Conservation (phyloP, 768 basidiomycete species). For the Inosperma sp. region DNA sequence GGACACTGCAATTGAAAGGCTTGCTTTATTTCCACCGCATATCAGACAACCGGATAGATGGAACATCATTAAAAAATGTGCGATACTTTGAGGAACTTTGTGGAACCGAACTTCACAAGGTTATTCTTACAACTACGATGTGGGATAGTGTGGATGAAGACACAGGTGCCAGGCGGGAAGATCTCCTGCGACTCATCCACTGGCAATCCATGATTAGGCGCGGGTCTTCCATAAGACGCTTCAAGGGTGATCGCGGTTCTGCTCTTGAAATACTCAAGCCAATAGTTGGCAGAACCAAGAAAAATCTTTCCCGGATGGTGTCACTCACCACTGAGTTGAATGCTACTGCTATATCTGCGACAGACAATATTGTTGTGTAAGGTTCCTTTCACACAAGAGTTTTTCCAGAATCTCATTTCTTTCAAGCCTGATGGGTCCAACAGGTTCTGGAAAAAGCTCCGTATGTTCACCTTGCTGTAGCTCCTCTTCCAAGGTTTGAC, state of each 20-base stretch:
- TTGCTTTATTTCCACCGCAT: conserved; percentile 42
- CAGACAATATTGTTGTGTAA: too few species aligned
- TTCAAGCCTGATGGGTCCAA: conserved; percentile 28
- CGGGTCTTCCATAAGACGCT: not conserved
- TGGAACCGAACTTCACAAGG: conserved; percentile 40
- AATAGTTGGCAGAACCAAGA: too few species aligned
- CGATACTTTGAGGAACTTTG: conserved; percentile 43
- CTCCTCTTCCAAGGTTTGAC: not conserved
- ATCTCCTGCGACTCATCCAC: not conserved
- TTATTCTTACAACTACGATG: conserved; percentile 43
- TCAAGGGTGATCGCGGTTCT: not conserved
- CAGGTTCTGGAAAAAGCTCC: conserved; percentile 28
- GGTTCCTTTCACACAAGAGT: too few species aligned
- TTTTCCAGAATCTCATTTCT: too few species aligned
- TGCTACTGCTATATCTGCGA: too few species aligned
- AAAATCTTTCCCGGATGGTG: too few species aligned
- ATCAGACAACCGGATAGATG: conserved; percentile 33
- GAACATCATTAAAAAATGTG: conserved; percentile 37
- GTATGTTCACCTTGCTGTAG: conserved; percentile 20
- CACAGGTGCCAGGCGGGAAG: conserved; percentile 33
- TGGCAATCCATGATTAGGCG: not conserved
- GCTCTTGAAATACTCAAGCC: not conserved
- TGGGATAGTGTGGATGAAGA: conserved; percentile 30
- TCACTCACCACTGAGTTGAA: too few species aligned
- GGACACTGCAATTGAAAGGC: conserved; percentile 16